Evolutionary conservation across 1,139 yeast genomes (phyloP).

Genomic region (Hemisphaericaspora xylofermentans): DNA sequence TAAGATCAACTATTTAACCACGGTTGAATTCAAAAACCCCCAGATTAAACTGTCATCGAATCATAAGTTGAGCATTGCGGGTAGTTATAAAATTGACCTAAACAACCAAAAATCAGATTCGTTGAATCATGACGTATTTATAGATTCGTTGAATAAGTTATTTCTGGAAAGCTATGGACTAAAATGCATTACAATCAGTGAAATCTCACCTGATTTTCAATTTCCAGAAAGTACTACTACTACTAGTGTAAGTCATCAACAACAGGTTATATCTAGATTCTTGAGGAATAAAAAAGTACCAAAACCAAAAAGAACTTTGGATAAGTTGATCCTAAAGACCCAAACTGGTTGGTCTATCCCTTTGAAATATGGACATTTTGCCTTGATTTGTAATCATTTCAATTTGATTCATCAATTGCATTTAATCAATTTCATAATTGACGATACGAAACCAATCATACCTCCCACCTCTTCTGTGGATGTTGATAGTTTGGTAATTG

Average conservation of each 20-base stretch:
- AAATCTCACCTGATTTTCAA: constrained; percentile 52
- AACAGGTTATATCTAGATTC: constrained; percentile 4
- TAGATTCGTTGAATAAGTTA: constrained; percentile 23
- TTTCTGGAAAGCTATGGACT: constrained; percentile 35
- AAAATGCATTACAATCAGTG: constrained; percentile 29
- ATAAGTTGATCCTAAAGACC: constrained; percentile 31
- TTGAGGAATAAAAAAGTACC: constrained; percentile 13
- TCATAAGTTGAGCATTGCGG: constrained; percentile 36
- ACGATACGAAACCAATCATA: constrained; percentile 22
- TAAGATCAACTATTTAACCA: constrained; percentile 30
- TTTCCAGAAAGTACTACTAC: constrained; percentile 40
- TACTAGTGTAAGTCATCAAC: too few species aligned
- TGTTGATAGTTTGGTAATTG: constrained; percentile 13
- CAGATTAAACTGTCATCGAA: constrained; percentile 27
- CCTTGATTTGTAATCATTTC: constrained; percentile 37
- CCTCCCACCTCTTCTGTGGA: constrained; percentile 7
- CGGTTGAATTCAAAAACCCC: constrained; percentile 33
- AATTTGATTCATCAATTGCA: constrained; percentile 44
- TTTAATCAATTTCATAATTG: constrained; percentile 50
- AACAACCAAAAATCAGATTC: constrained; percentile 17
- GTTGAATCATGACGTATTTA: constrained; percentile 28
- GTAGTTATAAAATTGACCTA: constrained; percentile 35
- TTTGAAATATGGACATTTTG: constrained; percentile 35
- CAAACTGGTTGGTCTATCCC: constrained; percentile 53
- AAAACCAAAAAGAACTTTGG: constrained; percentile 22